These are phyloP conservation scores for Xylaria longipes DNA, from an alignment of 495 filamentous ascomycete species.

Conservation along the genomic window DNA sequence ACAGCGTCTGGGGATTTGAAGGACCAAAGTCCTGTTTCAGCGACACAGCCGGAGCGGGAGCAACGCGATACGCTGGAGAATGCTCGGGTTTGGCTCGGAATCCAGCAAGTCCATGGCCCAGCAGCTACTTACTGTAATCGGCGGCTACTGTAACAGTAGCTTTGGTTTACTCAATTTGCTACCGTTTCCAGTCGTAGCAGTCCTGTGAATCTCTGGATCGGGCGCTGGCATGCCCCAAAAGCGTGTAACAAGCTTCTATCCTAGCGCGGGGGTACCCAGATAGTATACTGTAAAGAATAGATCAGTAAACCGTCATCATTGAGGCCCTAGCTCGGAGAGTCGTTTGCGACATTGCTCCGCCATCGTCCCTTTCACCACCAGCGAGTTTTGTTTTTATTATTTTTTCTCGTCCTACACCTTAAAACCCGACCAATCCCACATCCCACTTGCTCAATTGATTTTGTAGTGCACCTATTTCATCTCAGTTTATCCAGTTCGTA, in stretches of 20 bases:
- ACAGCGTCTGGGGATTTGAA: background rate
- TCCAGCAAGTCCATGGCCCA: background rate
- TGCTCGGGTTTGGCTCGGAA: conserved; percentile 12
- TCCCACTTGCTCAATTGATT: conserved; percentile 6
- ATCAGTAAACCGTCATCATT: conserved; percentile 1
- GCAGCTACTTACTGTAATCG: background rate
- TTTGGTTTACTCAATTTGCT: background rate
- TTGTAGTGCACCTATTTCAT: background rate
- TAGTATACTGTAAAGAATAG: background rate
- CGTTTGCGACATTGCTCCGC: conserved; percentile 22
- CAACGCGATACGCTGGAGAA: background rate
- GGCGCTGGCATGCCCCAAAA: background rate
- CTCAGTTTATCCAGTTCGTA: conserved; percentile 1
- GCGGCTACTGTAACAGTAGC: background rate
- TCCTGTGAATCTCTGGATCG: background rate
- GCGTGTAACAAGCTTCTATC: background rate
- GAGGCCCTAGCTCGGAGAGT: conserved; percentile 10
- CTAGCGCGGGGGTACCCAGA: background rate
- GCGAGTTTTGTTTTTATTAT: background rate
- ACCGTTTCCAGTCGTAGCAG: background rate
- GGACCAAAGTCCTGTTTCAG: background rate
- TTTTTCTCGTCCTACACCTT: background rate
- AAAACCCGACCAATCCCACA: background rate
- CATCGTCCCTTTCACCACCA: background rate
- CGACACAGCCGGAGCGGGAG: background rate